Evolutionary conservation across 768 basidiomycete species (phyloP).

Genomic region (Pluteus cervinus): DNA sequence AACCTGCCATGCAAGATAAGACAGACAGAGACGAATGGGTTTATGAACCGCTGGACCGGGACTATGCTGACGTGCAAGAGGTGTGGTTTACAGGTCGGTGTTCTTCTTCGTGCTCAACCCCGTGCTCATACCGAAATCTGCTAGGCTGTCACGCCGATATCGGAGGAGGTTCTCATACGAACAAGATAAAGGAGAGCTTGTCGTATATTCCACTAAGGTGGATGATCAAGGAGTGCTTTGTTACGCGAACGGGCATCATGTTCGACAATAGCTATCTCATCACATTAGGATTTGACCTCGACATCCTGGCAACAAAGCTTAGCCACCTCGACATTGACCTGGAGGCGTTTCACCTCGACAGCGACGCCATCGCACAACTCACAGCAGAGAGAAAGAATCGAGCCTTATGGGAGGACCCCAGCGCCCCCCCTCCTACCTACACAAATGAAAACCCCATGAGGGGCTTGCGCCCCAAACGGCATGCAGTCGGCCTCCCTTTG

Average conservation of each 20-base stretch:
- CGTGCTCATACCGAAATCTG: not conserved
- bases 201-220: slow-evolving; percentile 20
- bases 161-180: slow-evolving; percentile 19
- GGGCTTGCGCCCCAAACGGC: no score
- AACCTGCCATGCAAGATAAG: slow-evolving; percentile 5
- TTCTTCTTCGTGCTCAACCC: not conserved
- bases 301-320: slow-evolving; percentile 5
- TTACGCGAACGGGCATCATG: slow-evolving; percentile 12
- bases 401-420: no score
- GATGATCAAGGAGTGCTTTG: slow-evolving; percentile 23
- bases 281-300: slow-evolving; percentile 14
- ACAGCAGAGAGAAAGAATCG: no score
- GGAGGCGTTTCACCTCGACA: not conserved
- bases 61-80: slow-evolving; percentile 16
- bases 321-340: not conserved
- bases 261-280: slow-evolving; percentile 15
- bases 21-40: slow-evolving; percentile 12
- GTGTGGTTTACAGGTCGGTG: slow-evolving; percentile 19
- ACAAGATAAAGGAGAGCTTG: slow-evolving; percentile 13
- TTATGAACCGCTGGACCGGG: slow-evolving; percentile 13
- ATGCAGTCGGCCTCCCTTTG: no score
- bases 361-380: slow-evolving; percentile 3
- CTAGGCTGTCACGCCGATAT: slow-evolving; percentile 18
- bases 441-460: no score
- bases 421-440: no score